Conservation (phyloP, 805 yeast genomes). For the Candida oleophila region DNA sequence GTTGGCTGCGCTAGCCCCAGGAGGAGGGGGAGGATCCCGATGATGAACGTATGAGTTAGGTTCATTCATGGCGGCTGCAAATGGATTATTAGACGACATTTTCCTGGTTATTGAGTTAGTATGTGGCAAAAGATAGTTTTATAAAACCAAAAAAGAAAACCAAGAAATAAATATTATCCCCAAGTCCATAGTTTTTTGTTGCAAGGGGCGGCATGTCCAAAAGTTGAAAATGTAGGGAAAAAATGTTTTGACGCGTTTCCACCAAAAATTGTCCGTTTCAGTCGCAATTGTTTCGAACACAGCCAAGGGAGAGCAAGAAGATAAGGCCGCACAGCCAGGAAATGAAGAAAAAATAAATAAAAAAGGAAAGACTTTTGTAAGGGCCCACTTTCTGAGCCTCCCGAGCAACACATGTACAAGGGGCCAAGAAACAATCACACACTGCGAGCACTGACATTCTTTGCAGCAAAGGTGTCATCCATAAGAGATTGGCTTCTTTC, state of each 20-base stretch:
- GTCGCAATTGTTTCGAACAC: slow-evolving; percentile 1
- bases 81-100: slow-evolving; percentile 54
- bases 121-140: slow-evolving; percentile 13
- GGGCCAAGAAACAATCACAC: too few species aligned
- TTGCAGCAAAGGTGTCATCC: too few species aligned
- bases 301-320: background rate
- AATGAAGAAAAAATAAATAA: background rate
- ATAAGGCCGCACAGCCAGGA: background rate
- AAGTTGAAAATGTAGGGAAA: background rate
- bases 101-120: slow-evolving; percentile 13
- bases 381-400: too few species aligned
- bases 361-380: too few species aligned
- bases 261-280: background rate
- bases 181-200: background rate
- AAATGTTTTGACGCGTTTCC: background rate
- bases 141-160: slow-evolving; percentile 1
- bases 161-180: background rate
- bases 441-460: too few species aligned
- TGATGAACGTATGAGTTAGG: slow-evolving; percentile 37
- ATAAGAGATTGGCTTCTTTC: too few species aligned
- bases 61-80: slow-evolving; percentile 45
- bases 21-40: slow-evolving; percentile 33
- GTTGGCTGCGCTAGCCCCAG: slow-evolving; percentile 5
- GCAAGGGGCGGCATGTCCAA: background rate
- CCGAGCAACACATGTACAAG: too few species aligned